Evolutionary conservation across 371 early-diverging fungal species (phyloP).

Genomic region (Saksenaea oblongispora): DNA sequence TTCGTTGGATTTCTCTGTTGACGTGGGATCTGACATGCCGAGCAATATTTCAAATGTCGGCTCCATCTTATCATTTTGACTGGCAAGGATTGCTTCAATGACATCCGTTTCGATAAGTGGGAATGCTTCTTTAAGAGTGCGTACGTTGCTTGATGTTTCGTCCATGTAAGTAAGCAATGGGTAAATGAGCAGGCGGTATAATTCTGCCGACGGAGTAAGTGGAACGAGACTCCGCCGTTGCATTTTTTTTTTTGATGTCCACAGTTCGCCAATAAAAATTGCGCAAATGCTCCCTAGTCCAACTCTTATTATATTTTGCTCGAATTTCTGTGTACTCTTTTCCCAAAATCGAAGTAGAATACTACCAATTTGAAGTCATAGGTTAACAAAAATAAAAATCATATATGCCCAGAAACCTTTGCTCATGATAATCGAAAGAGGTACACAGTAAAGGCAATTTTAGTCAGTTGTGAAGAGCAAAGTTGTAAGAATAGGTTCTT

Average conservation of each 20-base stretch:
- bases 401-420: no score
- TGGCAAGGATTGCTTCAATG: constrained; percentile 35
- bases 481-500: no score
- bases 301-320: no score
- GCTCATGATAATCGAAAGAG: no score
- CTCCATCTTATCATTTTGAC: constrained; percentile 28
- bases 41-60: constrained; percentile 37
- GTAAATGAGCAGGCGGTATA: background rate
- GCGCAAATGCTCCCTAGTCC: no score
- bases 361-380: no score
- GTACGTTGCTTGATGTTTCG: constrained; percentile 11
- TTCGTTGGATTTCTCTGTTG: background rate
- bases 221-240: background rate
- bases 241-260: background rate
- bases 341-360: no score
- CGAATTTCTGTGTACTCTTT: no score
- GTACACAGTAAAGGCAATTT: no score
- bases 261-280: background rate
- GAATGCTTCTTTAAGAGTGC: constrained; percentile 36
- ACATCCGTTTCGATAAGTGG: constrained; percentile 36
- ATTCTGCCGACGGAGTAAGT: background rate
- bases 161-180: background rate
- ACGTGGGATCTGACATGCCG: constrained; percentile 36
- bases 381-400: no score
- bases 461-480: no score